Conservation (phyloP, 805 yeast species). For the Wickerhamiella sorbophila region DNA sequence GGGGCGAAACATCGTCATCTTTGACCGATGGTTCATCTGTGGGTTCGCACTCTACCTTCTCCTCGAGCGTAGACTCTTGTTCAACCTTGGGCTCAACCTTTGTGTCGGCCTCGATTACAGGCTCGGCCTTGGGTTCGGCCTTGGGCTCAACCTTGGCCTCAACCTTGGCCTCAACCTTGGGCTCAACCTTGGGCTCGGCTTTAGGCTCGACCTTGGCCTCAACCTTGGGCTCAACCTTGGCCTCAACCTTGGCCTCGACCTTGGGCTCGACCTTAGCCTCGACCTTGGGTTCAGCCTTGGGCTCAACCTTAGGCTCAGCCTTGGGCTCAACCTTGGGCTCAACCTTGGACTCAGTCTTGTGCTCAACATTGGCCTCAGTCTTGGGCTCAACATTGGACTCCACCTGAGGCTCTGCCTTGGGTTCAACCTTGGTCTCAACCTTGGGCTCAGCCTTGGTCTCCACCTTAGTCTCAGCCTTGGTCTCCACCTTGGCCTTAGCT, state of each 20-base stretch:
- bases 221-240: constrained; percentile 6
- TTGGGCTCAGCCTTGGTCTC: too few species aligned
- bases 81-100: constrained; percentile 17
- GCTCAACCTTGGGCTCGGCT: constrained; percentile 1
- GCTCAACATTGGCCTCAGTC: constrained; percentile 11
- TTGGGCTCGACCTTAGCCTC: constrained; percentile 6
- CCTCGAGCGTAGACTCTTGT: constrained; percentile 9
- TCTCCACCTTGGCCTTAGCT: constrained; percentile 2
- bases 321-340: constrained; percentile 5
- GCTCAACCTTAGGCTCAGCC: not conserved
- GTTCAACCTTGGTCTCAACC: too few species aligned
- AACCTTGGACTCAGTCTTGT: constrained; percentile 7
- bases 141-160: constrained; percentile 2
- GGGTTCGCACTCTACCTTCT: not conserved
- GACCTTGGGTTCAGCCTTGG: constrained; percentile 5
- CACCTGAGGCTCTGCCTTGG: not conserved
- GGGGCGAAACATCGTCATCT: not conserved
- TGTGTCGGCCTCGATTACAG: constrained; percentile 3
- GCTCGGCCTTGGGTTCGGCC: constrained; percentile 9
- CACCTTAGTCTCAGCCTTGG: not conserved
- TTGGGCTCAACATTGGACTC: constrained; percentile 7
- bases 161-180: constrained; percentile 3
- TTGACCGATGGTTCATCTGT: not conserved
- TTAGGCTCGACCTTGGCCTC: constrained; percentile 4
- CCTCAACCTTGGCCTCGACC: constrained; percentile 3